Base-by-base conservation (phyloP, 129 eudicot genomes). In the Flaveria sonorensis region DNA sequence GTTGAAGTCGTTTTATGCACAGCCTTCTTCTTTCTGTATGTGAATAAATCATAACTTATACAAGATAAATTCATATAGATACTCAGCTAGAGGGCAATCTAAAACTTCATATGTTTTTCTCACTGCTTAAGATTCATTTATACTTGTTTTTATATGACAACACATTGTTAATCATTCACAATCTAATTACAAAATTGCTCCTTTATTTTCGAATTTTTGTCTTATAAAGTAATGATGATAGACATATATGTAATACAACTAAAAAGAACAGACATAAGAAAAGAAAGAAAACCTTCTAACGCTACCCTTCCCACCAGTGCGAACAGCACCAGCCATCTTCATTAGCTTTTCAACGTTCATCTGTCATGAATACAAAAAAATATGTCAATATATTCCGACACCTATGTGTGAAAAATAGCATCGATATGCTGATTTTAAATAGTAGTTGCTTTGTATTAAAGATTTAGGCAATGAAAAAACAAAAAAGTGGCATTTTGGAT, bases 271-370 rank as follows among this genome's bases (percentile, higher is more conserved):
- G 0, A 19, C 24, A 40, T 43, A 32, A 60, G 2, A 30, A 61
- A 20, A 11, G 2, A 9, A n/a, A 18, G 36, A 73, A 18, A 59
- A 89, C 96, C 96, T 87, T 87, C 96, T 87, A 78, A 87, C 63
- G 59, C 89, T 89, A 52, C 96, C 96, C 89, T 89, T 89, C 3
- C 92, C 96, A 82, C 96, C 92, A 14, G 96, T 89, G 74, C 96
- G 89, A 60, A 89, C 96, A 21, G 89, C 85, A 85, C 96, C 91
- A 46, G 92, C 96, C 96, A 89, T 89, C 92, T 89, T 89, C 92
- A n/a, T 67, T 71, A 89, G 86, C 85, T 86, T 89, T 70, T 89
- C 96, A 57, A 85, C 89, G 78, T 89, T 87, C 96, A 89, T 89
- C 96, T 89, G 85, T n/a, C 60, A 79, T 13, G 51, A 1, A 47